Conservation (phyloP, 306 rosid species). For the Prunus davidiana region DNA sequence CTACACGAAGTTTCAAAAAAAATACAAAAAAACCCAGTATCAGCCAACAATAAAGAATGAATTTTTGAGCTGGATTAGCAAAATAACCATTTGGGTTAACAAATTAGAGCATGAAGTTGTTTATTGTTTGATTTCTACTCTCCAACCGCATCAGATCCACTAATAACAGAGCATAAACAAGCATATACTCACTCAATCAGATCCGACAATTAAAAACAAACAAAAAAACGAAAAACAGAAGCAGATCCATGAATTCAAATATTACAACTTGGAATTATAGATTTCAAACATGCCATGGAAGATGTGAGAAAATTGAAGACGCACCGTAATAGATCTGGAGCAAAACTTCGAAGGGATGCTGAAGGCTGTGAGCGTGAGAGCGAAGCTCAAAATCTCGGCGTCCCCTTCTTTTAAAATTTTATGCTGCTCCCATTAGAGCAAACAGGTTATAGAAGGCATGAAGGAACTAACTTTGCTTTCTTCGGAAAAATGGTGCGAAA, state of each 20-base stretch:
- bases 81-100: not conserved
- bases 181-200: not conserved
- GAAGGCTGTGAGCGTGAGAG: not conserved
- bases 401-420: not conserved
- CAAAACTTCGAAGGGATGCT: not conserved
- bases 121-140: not conserved
- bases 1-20: constrained; percentile 29
- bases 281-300: not conserved
- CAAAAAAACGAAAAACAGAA: not conserved
- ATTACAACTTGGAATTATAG: not conserved
- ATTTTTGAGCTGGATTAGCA: not conserved
- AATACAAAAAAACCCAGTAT: not conserved
- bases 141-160: constrained; percentile 11
- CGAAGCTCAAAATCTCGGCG: not conserved
- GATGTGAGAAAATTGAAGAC: not conserved
- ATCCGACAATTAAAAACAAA: not conserved
- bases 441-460: not conserved
- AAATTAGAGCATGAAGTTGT: not conserved
- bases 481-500: not conserved
- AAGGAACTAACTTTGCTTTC: not conserved
- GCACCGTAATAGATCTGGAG: constrained; percentile 6
- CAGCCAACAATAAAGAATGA: constrained; percentile 1
- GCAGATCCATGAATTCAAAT: not conserved
- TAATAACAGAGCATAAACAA: not conserved
- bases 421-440: not conserved